Conservation (phyloP, 257 asterid genomes). For the Scutellaria barbata region DNA sequence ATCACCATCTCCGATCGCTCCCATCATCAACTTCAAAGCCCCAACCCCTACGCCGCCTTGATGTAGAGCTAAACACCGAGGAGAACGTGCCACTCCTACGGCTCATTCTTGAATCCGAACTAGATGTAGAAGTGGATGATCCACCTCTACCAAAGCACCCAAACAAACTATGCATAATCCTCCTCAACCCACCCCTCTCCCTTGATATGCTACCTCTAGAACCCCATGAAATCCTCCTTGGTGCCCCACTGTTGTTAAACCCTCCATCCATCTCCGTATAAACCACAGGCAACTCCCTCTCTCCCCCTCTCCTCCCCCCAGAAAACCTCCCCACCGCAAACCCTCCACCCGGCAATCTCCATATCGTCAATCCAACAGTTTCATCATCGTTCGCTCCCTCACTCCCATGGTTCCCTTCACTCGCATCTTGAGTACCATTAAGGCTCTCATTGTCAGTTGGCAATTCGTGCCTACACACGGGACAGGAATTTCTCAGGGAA, state of each 20-base stretch:
- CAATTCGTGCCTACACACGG: constrained; percentile 80
- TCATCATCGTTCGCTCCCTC: constrained; percentile 60
- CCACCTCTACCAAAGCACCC: constrained; percentile 72
- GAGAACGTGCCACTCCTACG: constrained; percentile 52
- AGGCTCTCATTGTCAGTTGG: constrained; percentile 55
- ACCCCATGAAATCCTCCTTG: constrained; percentile 82
- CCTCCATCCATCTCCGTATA: constrained; percentile 94
- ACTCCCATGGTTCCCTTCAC: constrained; percentile 42
- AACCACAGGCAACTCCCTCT: constrained; percentile 86
- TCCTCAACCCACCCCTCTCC: constrained; percentile 66
- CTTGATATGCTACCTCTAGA: constrained; percentile 63
- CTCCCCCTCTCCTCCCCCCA: constrained; percentile 84
- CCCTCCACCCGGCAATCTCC: constrained; percentile 96
- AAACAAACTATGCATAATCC: constrained; percentile 57
- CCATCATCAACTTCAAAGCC: constrained; percentile 50
- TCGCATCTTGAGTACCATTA: constrained; percentile 28
- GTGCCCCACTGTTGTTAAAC: constrained; percentile 66
- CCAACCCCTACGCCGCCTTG: constrained; percentile 63
- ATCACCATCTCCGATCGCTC: constrained; percentile 30
- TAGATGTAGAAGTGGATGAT: constrained; percentile 52
- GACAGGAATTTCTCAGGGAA: constrained; percentile 77
- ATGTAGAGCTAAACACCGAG: constrained; percentile 53
- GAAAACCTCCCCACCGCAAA: constrained; percentile 92
- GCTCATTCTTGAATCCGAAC: constrained; percentile 60
- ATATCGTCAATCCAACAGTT: constrained; percentile 78